Conservation (phyloP, 2,329 filamentous ascomycete species). For the Cordyceps cicadae region DNA sequence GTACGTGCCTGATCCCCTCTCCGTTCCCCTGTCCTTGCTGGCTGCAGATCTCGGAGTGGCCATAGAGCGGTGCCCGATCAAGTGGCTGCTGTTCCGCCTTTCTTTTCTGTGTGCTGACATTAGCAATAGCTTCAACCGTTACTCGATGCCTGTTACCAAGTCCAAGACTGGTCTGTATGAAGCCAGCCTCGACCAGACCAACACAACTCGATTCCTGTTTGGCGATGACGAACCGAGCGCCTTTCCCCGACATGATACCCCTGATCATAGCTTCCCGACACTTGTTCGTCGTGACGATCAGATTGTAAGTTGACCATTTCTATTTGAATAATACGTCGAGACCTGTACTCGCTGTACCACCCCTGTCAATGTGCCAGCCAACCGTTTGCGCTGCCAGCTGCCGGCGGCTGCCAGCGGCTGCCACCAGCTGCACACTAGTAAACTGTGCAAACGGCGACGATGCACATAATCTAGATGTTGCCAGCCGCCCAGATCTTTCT, state of each 20-base stretch:
- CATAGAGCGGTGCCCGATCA: neutral
- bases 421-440: neutral
- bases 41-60: neutral
- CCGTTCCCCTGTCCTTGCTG: neutral
- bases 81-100: neutral
- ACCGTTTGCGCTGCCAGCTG: constrained; percentile 5
- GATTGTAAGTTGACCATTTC: constrained; percentile 37
- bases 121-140: constrained; percentile 65
- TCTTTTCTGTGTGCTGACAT: neutral
- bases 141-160: constrained; percentile 83
- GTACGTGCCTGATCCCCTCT: constrained; percentile 48
- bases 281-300: constrained; percentile 58
- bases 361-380: neutral
- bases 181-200: constrained; percentile 69
- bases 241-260: constrained; percentile 43
- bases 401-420: constrained; percentile 5
- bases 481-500: neutral
- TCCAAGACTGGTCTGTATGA: constrained; percentile 60
- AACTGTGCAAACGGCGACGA: neutral
- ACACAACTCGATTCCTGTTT: constrained; percentile 79
- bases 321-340: neutral
- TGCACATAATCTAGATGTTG: neutral
- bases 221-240: constrained; percentile 62
- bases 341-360: neutral
- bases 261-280: constrained; percentile 81